Conservation (phyloP, 163 green algal species). For the Coccomyxa subellipsoidea region DNA sequence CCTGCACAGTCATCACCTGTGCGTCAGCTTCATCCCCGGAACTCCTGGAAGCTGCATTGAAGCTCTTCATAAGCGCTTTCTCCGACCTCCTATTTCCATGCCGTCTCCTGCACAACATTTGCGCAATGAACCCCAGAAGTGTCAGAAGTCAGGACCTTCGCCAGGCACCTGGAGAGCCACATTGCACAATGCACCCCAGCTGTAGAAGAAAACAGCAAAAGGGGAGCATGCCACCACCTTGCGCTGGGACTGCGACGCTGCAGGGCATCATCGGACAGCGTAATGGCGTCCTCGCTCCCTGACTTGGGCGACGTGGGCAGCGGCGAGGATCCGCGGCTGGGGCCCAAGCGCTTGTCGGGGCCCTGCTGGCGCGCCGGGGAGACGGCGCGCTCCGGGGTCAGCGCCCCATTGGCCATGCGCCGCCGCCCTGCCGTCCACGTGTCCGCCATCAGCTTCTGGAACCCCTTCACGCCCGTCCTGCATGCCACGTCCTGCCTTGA, state of each 20-base stretch:
- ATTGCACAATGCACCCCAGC: too few relatives aligned
- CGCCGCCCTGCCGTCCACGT: neutral
- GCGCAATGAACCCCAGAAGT: too few relatives aligned
- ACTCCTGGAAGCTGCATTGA: neutral
- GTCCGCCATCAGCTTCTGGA: constrained; percentile 2
- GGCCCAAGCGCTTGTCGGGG: neutral
- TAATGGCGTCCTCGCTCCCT: neutral
- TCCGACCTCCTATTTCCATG: neutral
- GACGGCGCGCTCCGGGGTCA: neutral
- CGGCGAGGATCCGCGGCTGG: neutral
- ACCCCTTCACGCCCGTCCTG: neutral
- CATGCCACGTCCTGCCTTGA: neutral
- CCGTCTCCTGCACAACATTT: neutral
- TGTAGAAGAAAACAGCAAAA: neutral
- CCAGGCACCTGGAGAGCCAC: too few relatives aligned
- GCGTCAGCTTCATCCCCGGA: neutral
- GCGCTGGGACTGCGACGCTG: neutral
- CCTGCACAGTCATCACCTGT: neutral
- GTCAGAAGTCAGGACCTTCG: too few relatives aligned
- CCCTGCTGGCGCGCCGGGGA: neutral
- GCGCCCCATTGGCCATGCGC: neutral
- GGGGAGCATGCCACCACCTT: neutral
- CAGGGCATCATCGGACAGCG: neutral
- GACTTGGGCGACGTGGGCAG: neutral
- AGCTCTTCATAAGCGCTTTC: neutral